Conservation (phyloP, 306 rosid genomes). For the Quercus aquifolioides region DNA sequence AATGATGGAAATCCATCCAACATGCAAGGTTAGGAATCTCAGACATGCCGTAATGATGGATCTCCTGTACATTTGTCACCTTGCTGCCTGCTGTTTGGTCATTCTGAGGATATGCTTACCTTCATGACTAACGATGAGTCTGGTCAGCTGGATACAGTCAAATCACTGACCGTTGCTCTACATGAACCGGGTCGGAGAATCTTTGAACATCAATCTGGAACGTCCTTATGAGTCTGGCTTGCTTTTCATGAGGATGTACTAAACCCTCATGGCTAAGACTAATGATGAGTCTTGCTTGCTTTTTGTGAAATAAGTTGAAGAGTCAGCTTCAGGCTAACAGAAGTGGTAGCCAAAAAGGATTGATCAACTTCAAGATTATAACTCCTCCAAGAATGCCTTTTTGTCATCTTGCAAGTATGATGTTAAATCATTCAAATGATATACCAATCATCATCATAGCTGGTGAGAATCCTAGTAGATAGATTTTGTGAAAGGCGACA, state of each 20-base stretch:
- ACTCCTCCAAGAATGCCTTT: neutral
- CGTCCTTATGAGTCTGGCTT: conserved; percentile 23
- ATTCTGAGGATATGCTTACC: neutral
- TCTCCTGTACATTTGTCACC: neutral
- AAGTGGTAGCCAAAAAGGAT: conserved; percentile 6
- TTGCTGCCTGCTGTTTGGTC: neutral
- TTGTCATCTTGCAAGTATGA: neutral
- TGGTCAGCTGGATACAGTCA: conserved; percentile 15
- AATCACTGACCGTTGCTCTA: conserved; percentile 12
- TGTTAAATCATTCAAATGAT: neutral
- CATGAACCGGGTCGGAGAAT: conserved; percentile 17
- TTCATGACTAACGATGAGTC: conserved; percentile 11
- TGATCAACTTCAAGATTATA: neutral
- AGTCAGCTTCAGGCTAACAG: conserved; percentile 13
- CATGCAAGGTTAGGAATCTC: neutral
- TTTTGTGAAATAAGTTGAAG: neutral
- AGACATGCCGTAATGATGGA: neutral
- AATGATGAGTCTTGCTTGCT: no score
- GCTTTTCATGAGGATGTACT: conserved; percentile 15
- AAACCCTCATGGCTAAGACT: neutral
- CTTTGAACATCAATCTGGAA: conserved; percentile 10
- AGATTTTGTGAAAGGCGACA: no score
- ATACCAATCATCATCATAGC: no score
- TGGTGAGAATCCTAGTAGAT: no score
- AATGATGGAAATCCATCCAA: neutral